Conservation (phyloP, 768 basidiomycete species). For the Pleurotus pulmonarius region DNA sequence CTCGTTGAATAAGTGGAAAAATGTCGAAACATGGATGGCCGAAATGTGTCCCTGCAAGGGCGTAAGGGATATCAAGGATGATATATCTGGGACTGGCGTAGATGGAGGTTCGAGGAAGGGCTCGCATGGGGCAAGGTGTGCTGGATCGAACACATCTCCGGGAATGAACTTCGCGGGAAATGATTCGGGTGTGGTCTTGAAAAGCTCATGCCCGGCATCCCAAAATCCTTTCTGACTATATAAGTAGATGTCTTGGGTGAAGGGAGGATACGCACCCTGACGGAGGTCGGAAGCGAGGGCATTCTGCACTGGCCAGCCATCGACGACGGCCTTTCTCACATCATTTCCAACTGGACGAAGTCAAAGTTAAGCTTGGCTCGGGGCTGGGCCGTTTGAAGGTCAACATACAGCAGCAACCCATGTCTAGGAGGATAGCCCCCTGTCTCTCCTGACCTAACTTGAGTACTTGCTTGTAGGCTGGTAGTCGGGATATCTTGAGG, state of each 20-base stretch:
- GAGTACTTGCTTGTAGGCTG: constrained; percentile 28
- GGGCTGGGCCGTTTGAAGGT: no score
- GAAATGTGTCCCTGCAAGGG: constrained; percentile 43
- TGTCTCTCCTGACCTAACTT: constrained; percentile 20
- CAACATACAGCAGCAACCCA: constrained; percentile 39
- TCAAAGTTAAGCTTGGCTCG: background rate
- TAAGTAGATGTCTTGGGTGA: background rate
- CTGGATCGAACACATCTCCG: constrained; percentile 50
- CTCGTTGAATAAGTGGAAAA: constrained; percentile 52
- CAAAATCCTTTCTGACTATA: constrained; percentile 43
- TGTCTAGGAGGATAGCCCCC: constrained; percentile 33
- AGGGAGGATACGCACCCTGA: constrained; percentile 18
- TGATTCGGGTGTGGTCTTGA: constrained; percentile 43
- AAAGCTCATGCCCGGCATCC: constrained; percentile 60
- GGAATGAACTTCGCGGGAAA: constrained; percentile 54
- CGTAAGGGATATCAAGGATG: constrained; percentile 34
- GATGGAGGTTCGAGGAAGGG: constrained; percentile 20
- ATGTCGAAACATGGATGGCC: constrained; percentile 43
- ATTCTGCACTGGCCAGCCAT: constrained; percentile 35
- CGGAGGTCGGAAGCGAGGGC: constrained; percentile 33
- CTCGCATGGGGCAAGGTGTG: constrained; percentile 31
- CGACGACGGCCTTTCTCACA: constrained; percentile 30
- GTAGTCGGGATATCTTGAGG: constrained; percentile 30
- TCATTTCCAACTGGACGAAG: constrained; percentile 35
- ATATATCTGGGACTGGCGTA: constrained; percentile 20